phyloP scores from a whole-genome alignment of 2,329 filamentous ascomycete species.

The Corinectria fuckeliana region DNA sequence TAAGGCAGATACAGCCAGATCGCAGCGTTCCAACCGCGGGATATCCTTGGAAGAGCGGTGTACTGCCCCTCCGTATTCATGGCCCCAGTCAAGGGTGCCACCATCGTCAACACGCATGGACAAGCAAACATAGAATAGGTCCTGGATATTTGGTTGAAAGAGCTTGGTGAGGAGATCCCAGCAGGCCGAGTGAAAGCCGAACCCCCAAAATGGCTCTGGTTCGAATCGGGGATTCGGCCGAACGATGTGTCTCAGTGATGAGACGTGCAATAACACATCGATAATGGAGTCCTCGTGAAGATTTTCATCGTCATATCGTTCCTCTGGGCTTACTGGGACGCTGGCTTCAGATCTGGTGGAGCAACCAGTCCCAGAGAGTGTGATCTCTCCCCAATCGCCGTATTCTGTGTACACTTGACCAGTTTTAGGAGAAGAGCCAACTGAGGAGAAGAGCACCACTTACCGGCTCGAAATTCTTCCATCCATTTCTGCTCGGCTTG shows the following conservation, averaged over 20 bases:
- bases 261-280: neutral
- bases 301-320: conserved; percentile 4
- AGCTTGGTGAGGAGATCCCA: conserved; percentile 9
- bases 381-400: neutral
- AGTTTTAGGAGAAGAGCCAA: neutral
- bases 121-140: conserved; percentile 11
- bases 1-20: neutral
- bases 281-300: neutral
- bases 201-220: conserved; percentile 13
- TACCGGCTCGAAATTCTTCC: neutral
- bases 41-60: neutral
- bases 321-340: neutral
- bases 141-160: neutral
- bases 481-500: neutral
- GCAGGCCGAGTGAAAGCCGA: conserved; percentile 19
- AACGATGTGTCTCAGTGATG: neutral
- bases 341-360: neutral
- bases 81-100: conserved; percentile 14
- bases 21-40: neutral
- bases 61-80: conserved; percentile 11
- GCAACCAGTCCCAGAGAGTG: neutral
- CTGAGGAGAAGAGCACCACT: neutral
- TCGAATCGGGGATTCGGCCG: neutral
- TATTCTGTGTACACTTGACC: neutral
- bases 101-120: conserved; percentile 2